Evolutionary conservation across 2,329 filamentous ascomycete species (phyloP).

Genomic region (Xylaria polymorpha): DNA sequence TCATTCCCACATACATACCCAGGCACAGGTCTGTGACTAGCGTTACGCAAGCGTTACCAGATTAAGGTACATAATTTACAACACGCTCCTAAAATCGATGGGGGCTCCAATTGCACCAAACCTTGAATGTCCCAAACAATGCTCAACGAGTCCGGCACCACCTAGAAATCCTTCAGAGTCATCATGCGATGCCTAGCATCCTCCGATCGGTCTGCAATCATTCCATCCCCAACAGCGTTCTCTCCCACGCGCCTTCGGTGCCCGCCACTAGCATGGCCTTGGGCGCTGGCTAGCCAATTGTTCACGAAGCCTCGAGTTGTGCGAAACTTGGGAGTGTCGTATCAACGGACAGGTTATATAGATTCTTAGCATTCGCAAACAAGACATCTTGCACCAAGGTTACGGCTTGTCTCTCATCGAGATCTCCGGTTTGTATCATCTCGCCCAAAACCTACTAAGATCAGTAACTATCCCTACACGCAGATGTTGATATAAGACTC

Average conservation of each 20-base stretch:
- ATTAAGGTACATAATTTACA: neutral
- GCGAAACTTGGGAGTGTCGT: constrained; percentile 50
- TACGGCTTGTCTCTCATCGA: constrained; percentile 71
- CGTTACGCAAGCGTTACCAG: neutral
- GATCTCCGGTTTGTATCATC: constrained; percentile 71
- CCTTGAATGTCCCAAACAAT: too few species aligned
- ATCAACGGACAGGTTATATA: constrained; percentile 72
- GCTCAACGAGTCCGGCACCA: too few species aligned
- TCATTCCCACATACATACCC: neutral
- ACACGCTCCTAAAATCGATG: neutral
- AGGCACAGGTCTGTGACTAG: neutral
- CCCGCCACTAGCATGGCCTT: neutral
- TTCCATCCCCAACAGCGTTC: neutral
- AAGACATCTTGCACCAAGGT: constrained; percentile 74
- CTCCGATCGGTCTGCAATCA: too few species aligned
- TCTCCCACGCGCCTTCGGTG: neutral
- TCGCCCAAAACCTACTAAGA: constrained; percentile 69
- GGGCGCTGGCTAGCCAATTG: neutral
- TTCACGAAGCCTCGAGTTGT: constrained; percentile 22
- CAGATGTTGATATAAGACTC: neutral
- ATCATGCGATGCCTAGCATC: too few species aligned
- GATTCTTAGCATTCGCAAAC: constrained; percentile 79
- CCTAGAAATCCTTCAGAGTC: too few species aligned
- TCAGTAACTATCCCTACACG: neutral
- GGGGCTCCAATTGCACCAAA: too few species aligned